Base-by-base conservation (phyloP, 129 eudicot species). In the Flaveria sonorensis region DNA sequence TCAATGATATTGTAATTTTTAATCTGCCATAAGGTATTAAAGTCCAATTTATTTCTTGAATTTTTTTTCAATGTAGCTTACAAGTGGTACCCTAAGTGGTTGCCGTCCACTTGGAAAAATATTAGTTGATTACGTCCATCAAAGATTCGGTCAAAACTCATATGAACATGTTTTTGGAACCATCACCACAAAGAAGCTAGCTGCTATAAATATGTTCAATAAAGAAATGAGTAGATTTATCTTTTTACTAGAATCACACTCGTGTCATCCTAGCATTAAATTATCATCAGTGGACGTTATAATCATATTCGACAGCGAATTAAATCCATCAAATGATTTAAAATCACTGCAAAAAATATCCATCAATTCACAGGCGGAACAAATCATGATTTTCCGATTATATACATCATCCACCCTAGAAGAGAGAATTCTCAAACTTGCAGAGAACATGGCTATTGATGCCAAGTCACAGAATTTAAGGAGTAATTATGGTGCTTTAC, bases 331-430 rank as follows among this genome's bases (percentile, higher is more conserved):
- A 47, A 85, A 83, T 68, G 99, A 94, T 80, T 51, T 91, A 62
- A 89, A 61, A 83, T 82, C 96, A 9, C 74, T 94, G 24, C 89
- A 87, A 67, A 91, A 73, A 73, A 72, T 91, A 79, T 80, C 83
- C 13, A 83, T 89, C 20, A 86, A 89, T 83, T 85, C 99, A 32
- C 79, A 77, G 65, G 71, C 70, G 12, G 79, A 81, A 68, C 90
- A 87, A 65, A 83, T 94, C 23, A 86, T 85, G 81, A 79, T 94
- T 70, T 89, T 91, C 68, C 92, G 97, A 23, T 71, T 94, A 52
- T 91, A 89, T 78, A 79, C 94, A 16, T 77, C 79, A 56, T 89
- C 76, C 59, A 94, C 97, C 8, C 76, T 89, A 72, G 99, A 94
- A 83, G 99, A 94, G 77, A 87, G 76, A 69, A 85, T 82, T 28